Percentiles rank a stretch among this genome's conserved stretches.
phyloP scores from a whole-genome alignment of 192 early-diverging fungal species.

The Gorgonomyces haynaldii region DNA sequence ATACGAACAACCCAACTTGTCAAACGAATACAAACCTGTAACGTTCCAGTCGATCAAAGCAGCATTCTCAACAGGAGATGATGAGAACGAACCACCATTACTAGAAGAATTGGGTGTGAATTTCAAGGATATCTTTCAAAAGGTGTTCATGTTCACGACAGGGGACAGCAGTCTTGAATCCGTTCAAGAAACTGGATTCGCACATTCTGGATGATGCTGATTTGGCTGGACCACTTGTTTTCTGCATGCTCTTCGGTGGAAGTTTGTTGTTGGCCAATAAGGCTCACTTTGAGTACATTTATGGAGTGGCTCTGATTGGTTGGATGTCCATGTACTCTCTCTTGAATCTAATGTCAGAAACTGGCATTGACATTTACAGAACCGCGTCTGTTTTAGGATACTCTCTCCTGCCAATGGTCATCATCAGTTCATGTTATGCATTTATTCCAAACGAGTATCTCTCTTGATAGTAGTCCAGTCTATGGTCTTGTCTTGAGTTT shows the following conservation, averaged over 20 bases:
- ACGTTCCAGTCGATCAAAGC: slow-evolving; percentile 31
- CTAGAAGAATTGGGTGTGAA: slow-evolving; percentile 95
- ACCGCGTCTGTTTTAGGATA: slow-evolving; percentile 95
- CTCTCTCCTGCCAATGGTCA: slow-evolving; percentile 88
- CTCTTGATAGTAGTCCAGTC: slow-evolving; percentile 26
- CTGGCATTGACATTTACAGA: slow-evolving; percentile 71
- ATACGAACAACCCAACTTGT: background rate
- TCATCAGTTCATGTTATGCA: slow-evolving; percentile 68
- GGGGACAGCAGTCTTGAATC: slow-evolving; percentile 85
- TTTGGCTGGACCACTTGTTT: slow-evolving; percentile 87
- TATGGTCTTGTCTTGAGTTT: slow-evolving; percentile 51
- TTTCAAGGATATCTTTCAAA: slow-evolving; percentile 81
- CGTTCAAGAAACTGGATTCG: slow-evolving; percentile 41
- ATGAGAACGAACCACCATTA: slow-evolving; percentile 85
- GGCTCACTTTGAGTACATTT: slow-evolving; percentile 95
- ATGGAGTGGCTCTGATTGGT: slow-evolving; percentile 85
- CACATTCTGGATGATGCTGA: slow-evolving; percentile 95
- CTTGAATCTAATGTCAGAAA: slow-evolving; percentile 87
- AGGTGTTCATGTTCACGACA: no score
- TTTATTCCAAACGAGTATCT: slow-evolving; percentile 33
- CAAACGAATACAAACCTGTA: background rate
- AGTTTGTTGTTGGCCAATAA: slow-evolving; percentile 86
- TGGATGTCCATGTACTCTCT: slow-evolving; percentile 74
- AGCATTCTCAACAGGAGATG: slow-evolving; percentile 87
- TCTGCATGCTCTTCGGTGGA: slow-evolving; percentile 81